Percentiles rank a stretch among this genome's conserved stretches.
These are phyloP conservation scores for Parsonsia alboflavescens DNA, from an alignment of 257 asterid species.

Conservation along the genomic window DNA sequence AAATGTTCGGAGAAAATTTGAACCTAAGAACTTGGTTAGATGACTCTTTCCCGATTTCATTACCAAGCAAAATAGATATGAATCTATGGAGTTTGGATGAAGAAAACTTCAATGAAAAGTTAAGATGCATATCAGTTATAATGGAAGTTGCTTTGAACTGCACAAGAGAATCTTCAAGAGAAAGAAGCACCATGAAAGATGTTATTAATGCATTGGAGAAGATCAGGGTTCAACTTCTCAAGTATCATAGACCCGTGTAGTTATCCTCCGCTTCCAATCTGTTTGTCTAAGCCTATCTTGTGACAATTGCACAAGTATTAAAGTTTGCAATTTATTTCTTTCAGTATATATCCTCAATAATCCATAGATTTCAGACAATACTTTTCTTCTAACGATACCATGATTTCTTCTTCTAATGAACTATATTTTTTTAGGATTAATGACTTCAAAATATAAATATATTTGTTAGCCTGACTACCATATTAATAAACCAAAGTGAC, in stretches of 20 bases:
- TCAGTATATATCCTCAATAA: no score
- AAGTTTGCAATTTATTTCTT: no score
- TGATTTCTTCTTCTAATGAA: no score
- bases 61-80: background rate
- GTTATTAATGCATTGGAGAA: background rate
- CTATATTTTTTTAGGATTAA: no score
- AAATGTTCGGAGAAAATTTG: constrained; percentile 5
- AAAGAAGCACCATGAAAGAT: background rate
- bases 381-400: no score
- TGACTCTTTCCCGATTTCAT: background rate
- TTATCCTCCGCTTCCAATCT: no score
- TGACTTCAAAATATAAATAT: no score
- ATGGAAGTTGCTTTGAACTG: constrained; percentile 5
- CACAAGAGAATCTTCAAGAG: background rate
- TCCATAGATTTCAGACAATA: no score
- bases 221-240: background rate
- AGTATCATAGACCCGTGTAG: background rate
- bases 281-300: no score
- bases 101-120: background rate
- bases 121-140: background rate
- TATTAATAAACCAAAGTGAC: no score
- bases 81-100: background rate
- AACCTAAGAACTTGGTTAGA: constrained; percentile 5
- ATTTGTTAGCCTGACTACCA: no score
- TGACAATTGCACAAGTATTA: no score